Percentiles rank a stretch among this genome's conserved stretches.
Conservation (phyloP, 1,139 yeast species). For the Debaryomycetaceae sp. region DNA sequence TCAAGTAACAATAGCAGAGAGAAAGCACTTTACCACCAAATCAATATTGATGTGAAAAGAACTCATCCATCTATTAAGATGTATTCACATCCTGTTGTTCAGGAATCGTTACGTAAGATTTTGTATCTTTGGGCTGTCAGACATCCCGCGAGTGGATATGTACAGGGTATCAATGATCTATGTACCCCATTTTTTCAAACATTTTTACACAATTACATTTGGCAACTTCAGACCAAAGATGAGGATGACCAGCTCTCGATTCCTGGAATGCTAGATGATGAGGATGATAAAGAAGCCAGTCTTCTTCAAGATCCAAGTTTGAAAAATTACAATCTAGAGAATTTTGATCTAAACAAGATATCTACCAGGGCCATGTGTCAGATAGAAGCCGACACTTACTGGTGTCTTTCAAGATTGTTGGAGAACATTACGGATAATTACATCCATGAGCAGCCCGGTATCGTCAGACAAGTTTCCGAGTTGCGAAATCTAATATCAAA, state of each 20-base stretch:
- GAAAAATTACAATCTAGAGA: conserved; percentile 24
- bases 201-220: conserved; percentile 67
- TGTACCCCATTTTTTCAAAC: conserved; percentile 93
- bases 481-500: conserved; percentile 72
- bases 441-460: conserved; percentile 98
- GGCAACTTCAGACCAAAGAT: conserved; percentile 35
- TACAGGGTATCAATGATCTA: conserved; percentile 96
- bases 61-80: conserved; percentile 83
- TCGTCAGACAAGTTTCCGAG: conserved; percentile 82
- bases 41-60: conserved; percentile 90
- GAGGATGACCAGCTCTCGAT: conserved; percentile 30
- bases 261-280: conserved; percentile 33
- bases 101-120: conserved; percentile 73
- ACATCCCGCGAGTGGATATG: conserved; percentile 98
- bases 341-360: conserved; percentile 60
- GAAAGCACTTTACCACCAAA: conserved; percentile 90
- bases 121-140: conserved; percentile 93
- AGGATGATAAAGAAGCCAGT: conserved; percentile 24
- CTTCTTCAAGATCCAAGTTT: conserved; percentile 28
- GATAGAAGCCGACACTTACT: conserved; percentile 91
- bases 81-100: conserved; percentile 68
- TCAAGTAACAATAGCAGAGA: conserved; percentile 40
- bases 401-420: conserved; percentile 88
- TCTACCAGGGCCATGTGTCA: conserved; percentile 43
- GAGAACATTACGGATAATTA: conserved; percentile 96